Base-by-base conservation (phyloP, 75 land plant species). In the Isoetes taiwanensis region DNA sequence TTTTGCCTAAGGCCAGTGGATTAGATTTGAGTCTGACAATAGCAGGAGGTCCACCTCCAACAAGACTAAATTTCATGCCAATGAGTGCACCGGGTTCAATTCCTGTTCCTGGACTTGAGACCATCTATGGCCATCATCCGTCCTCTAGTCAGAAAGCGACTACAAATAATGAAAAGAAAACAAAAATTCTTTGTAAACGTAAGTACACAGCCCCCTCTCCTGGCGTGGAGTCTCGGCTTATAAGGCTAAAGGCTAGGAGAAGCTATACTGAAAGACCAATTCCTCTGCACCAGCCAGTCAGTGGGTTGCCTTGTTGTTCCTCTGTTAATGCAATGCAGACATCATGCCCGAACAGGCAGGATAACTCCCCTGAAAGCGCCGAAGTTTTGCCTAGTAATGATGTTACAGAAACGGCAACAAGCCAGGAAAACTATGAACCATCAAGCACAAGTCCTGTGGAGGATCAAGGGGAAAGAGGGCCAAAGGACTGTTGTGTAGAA, bases 311-410 rank as follows among this genome's bases (percentile, higher is more conserved):
- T 30, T 76, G 73, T 43, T 80, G 76, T 30, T 87, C 98, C 9
- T 87, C 95, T 57, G 96, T 93, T 32, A 81, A 90, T 77, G 98
- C 98, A 24, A 75, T 88, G 78, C 90, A 93, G 59, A 84, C 95
- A n/a, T 46, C 72, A 20, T 65, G 82, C 39, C n/a, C n/a, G n/a
- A n/a, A n/a, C n/a, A n/a, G n/a, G n/a, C 79, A 81, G 43, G 81
- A 76, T 14, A 86, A 93, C 57, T 93, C 98, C 2, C 78, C 80
- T 83, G 98, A 93, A 34, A 93, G 98, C 76, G 98, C 87, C 58
- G 98, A 93, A 59, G 81, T 83, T 58, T 75, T 67, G 64, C 89
- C 90, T 33, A 43, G 68, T 52, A 86, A 81, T 67, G 50, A 46
- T 5, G 67, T 72, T 28, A 79, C 85, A 24, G 78, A 78, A 25